Conservation (phyloP, 2,329 filamentous ascomycete genomes). For the Chaetomium sp. region DNA sequence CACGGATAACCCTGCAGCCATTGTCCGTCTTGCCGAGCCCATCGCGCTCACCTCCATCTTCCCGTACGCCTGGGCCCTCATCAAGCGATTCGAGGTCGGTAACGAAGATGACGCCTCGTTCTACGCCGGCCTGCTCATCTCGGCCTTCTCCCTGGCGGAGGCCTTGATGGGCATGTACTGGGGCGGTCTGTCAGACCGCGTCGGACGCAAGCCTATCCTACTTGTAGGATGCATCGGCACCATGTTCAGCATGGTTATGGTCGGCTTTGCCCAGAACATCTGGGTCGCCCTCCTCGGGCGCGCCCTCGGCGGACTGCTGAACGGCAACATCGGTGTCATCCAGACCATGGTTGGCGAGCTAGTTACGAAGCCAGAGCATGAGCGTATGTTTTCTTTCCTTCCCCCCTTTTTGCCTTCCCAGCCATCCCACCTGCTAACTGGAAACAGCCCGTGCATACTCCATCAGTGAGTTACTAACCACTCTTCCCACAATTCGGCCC, state of each 20-base stretch:
- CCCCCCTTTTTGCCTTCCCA: background rate
- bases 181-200: constrained; percentile 78
- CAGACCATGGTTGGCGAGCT: constrained; percentile 93
- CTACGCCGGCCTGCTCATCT: constrained; percentile 86
- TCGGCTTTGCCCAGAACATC: constrained; percentile 81
- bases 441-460: constrained; percentile 75
- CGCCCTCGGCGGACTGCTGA: constrained; percentile 77
- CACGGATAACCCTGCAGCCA: constrained; percentile 60
- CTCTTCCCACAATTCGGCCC: background rate
- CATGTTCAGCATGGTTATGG: constrained; percentile 77
- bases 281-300: constrained; percentile 79
- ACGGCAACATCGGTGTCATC: constrained; percentile 89
- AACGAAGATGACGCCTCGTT: constrained; percentile 76
- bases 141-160: constrained; percentile 81
- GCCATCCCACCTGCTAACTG: constrained; percentile 26
- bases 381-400: constrained; percentile 61
- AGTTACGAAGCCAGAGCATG: constrained; percentile 79
- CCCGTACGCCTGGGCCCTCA: constrained; percentile 84
- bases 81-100: constrained; percentile 74
- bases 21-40: constrained; percentile 89
- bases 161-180: constrained; percentile 84
- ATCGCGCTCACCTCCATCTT: constrained; percentile 93
- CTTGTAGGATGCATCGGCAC: constrained; percentile 81
- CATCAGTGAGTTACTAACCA: constrained; percentile 52
- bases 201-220: constrained; percentile 84